These are phyloP conservation scores for Fusarium sp. DNA, from an alignment of 2,329 filamentous ascomycete species.

Conservation along the genomic window DNA sequence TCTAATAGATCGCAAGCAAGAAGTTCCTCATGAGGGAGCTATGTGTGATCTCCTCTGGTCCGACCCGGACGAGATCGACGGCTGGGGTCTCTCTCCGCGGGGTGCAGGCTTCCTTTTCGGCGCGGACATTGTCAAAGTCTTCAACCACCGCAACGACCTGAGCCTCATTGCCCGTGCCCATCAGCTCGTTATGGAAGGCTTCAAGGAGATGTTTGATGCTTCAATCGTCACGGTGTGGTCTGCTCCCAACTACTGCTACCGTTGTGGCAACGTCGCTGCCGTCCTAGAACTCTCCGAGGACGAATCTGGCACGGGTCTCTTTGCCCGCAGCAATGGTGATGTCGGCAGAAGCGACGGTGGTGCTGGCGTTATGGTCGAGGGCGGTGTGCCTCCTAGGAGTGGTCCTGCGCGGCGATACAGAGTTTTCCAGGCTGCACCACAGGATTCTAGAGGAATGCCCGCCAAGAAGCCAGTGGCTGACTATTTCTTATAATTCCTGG, in stretches of 20 bases:
- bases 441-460: slow-evolving; percentile 96
- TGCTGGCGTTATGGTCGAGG: slow-evolving; percentile 61
- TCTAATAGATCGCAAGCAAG: slow-evolving; percentile 93
- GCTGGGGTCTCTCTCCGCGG: slow-evolving; percentile 93
- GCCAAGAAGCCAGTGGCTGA: slow-evolving; percentile 98
- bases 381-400: slow-evolving; percentile 56
- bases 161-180: slow-evolving; percentile 93
- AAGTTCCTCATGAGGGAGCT: slow-evolving; percentile 96
- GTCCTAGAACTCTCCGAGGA: slow-evolving; percentile 94
- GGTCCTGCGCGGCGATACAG: slow-evolving; percentile 91
- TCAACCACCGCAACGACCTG: slow-evolving; percentile 94
- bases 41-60: slow-evolving; percentile 99
- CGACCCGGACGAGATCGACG: slow-evolving; percentile 96
- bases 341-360: slow-evolving; percentile 66
- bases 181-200: slow-evolving; percentile 98
- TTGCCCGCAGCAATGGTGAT: slow-evolving; percentile 78
- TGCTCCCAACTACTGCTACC: slow-evolving; percentile 95
- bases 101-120: slow-evolving; percentile 97
- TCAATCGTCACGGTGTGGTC: slow-evolving; percentile 99
- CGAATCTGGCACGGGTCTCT: slow-evolving; percentile 76
- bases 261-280: slow-evolving; percentile 94
- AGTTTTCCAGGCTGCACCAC: slow-evolving; percentile 95
- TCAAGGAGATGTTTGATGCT: slow-evolving; percentile 98
- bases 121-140: slow-evolving; percentile 92
- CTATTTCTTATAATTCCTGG: slow-evolving; percentile 78